phyloP scores from a whole-genome alignment of 2,329 filamentous ascomycete species.

The Sporothrix pseudoabietina region DNA sequence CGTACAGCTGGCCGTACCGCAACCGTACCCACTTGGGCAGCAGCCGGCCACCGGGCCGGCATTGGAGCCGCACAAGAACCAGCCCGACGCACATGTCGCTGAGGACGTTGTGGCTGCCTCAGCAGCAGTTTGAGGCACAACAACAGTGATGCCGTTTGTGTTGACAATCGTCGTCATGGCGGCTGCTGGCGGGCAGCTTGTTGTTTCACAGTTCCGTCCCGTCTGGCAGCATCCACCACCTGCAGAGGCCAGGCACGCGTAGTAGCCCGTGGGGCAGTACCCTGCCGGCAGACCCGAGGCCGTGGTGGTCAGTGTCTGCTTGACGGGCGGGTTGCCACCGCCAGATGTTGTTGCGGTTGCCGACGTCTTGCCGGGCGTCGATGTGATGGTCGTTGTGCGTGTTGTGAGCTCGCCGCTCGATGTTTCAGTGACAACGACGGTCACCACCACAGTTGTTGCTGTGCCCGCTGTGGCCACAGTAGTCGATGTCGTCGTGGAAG shows the following conservation, averaged over 20 bases:
- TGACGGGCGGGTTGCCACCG: constrained; percentile 50
- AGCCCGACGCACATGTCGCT: constrained; percentile 71
- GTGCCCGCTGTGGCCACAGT: constrained; percentile 42
- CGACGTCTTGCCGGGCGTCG: constrained; percentile 43
- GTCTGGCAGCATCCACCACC: constrained; percentile 86
- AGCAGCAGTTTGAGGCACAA: constrained; percentile 56
- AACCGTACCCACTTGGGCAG: constrained; percentile 76
- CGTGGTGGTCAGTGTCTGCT: constrained; percentile 49
- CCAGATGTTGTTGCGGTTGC: constrained; percentile 43
- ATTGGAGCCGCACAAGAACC: constrained; percentile 68
- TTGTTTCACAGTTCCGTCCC: constrained; percentile 79
- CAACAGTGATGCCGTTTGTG: constrained; percentile 68
- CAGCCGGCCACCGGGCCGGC: constrained; percentile 72
- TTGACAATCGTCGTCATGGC: constrained; percentile 62
- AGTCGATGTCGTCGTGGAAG: constrained; percentile 46
- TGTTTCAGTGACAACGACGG: constrained; percentile 46
- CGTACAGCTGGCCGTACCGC: constrained; percentile 72
- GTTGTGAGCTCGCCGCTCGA: constrained; percentile 37
- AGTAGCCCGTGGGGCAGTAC: constrained; percentile 85
- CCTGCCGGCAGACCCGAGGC: constrained; percentile 43
- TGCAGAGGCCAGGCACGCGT: constrained; percentile 82
- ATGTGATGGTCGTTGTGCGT: constrained; percentile 45
- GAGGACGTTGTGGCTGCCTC: constrained; percentile 44
- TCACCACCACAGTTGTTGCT: constrained; percentile 48
- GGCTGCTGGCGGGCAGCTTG: constrained; percentile 68